phyloP scores from a whole-genome alignment of 305 asterid genomes.

The Fraxinus velutina region DNA sequence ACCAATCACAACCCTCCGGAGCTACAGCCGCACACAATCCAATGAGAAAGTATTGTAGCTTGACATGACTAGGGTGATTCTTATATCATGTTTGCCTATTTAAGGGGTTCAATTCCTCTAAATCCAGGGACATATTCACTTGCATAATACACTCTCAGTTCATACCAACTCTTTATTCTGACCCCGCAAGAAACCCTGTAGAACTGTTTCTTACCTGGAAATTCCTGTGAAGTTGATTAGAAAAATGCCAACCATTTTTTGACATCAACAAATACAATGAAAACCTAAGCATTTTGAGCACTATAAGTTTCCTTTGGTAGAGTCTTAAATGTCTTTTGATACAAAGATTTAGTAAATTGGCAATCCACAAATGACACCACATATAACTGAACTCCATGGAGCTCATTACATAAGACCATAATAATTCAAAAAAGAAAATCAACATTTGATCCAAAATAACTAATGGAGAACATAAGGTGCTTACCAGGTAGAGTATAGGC shows the following conservation, averaged over 20 bases:
- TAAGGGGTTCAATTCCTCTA: neutral
- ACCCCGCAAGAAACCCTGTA: neutral
- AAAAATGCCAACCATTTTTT: neutral
- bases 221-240: neutral
- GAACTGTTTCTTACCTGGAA: neutral
- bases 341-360: neutral
- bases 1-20: neutral
- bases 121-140: neutral
- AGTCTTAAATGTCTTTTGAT: neutral
- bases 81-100: neutral
- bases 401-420: neutral
- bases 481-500: constrained; percentile 84
- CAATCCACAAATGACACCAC: neutral
- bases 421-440: neutral
- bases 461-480: constrained; percentile 12
- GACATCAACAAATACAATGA: neutral
- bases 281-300: constrained; percentile 4
- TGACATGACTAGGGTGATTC: neutral
- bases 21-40: neutral
- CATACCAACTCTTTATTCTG: neutral
- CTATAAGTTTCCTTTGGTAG: neutral
- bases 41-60: neutral
- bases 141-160: neutral
- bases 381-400: neutral
- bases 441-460: constrained; percentile 9